Evolutionary conservation across 345 rosid species (phyloP).

Genomic region (Viola odorata): DNA sequence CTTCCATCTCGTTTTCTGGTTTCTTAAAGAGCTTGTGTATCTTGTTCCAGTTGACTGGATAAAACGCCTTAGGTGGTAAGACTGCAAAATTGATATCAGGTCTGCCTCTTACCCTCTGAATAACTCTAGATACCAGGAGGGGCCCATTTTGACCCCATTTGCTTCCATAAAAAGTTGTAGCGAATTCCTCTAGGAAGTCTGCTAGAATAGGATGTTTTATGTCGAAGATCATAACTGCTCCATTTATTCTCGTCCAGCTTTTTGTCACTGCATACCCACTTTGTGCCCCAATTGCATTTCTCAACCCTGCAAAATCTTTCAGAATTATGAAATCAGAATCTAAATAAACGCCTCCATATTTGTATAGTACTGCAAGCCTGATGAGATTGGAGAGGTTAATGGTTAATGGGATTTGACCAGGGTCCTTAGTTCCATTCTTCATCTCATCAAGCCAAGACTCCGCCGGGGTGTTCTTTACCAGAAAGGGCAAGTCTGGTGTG

Average conservation of each 20-base stretch:
- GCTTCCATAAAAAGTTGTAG: conserved; percentile 61
- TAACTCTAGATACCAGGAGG: conserved; percentile 63
- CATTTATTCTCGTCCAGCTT: conserved; percentile 71
- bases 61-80: conserved; percentile 57
- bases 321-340: conserved; percentile 70
- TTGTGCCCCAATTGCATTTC: conserved; percentile 77
- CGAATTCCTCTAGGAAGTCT: conserved; percentile 66
- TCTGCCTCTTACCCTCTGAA: conserved; percentile 29
- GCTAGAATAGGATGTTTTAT: conserved; percentile 53
- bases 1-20: conserved; percentile 30
- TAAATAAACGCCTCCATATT: conserved; percentile 69
- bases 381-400: conserved; percentile 74
- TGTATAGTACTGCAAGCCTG: conserved; percentile 59
- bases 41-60: conserved; percentile 63
- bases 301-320: conserved; percentile 41
- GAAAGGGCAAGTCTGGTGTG: conserved; percentile 50
- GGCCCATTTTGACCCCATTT: conserved; percentile 95
- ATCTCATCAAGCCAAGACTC: conserved; percentile 59
- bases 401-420: conserved; percentile 62
- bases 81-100: conserved; percentile 42
- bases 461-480: conserved; percentile 62
- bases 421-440: conserved; percentile 58
- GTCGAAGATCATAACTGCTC: conserved; percentile 68
- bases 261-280: conserved; percentile 36
- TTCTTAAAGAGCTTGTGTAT: conserved; percentile 47